A percentile compares a stretch with the other conserved stretches of the same genome.
These are phyloP conservation scores for Botrytis hyacinthi DNA, from an alignment of 2,329 filamentous ascomycete genomes.

Conservation along the genomic window DNA sequence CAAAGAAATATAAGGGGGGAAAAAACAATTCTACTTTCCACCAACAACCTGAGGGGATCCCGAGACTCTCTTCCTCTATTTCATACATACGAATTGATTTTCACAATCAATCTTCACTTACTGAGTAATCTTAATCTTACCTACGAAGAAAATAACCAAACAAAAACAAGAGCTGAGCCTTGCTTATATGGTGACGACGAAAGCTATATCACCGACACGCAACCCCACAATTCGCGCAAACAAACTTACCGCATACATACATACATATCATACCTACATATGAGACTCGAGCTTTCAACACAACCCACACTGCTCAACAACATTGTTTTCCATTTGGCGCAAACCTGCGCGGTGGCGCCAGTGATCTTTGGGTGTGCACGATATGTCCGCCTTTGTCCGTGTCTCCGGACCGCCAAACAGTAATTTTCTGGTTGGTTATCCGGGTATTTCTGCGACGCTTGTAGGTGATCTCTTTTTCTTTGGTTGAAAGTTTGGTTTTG, in stretches of 20 bases:
- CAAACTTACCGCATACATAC: conserved; percentile 21
- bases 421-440: conserved; percentile 94
- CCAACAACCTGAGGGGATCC: background rate
- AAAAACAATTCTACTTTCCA: background rate
- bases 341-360: conserved; percentile 36
- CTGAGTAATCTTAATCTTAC: background rate
- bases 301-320: conserved; percentile 26
- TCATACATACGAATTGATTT: background rate
- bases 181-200: conserved; percentile 35
- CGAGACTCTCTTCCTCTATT: background rate
- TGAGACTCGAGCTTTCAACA: conserved; percentile 23
- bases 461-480: conserved; percentile 55
- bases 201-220: conserved; percentile 14
- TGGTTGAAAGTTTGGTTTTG: conserved; percentile 23
- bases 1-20: background rate
- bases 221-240: conserved; percentile 19
- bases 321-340: conserved; percentile 32
- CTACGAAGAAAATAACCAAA: background rate
- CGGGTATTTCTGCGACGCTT: conserved; percentile 94
- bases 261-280: conserved; percentile 1
- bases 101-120: background rate
- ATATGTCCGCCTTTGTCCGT: conserved; percentile 81
- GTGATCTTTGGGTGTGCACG: conserved; percentile 36
- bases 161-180: conserved; percentile 31
- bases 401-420: conserved; percentile 97